Conservation (phyloP, 352 stramenopile species). For the Phytophthora multivora region DNA sequence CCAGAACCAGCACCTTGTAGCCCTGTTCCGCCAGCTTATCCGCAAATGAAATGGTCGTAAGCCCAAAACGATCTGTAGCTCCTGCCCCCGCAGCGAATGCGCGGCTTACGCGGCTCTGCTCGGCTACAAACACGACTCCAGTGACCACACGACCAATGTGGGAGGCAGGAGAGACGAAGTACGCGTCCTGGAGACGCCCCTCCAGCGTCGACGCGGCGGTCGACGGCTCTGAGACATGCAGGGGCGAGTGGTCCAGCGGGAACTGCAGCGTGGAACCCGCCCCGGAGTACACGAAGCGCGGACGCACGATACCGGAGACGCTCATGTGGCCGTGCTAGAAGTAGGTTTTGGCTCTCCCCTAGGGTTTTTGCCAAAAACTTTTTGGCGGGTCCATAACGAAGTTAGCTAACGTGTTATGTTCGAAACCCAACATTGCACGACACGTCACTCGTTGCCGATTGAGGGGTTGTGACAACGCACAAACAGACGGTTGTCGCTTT, state of each 20-base stretch:
- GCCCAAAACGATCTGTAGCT: conserved; percentile 44
- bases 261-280: conserved; percentile 58
- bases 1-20: conserved; percentile 86
- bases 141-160: conserved; percentile 87
- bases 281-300: conserved; percentile 53
- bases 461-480: conserved; percentile 10
- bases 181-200: conserved; percentile 46
- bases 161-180: conserved; percentile 72
- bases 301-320: conserved; percentile 38
- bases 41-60: conserved; percentile 74
- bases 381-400: neutral
- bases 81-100: conserved; percentile 27
- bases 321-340: conserved; percentile 27
- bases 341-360: conserved; percentile 10
- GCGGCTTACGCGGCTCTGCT: conserved; percentile 40
- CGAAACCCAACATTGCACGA: conserved; percentile 16
- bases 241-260: conserved; percentile 31
- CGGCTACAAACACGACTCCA: conserved; percentile 72
- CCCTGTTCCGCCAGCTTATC: conserved; percentile 88
- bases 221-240: neutral
- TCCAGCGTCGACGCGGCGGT: neutral
- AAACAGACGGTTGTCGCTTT: conserved; percentile 35
- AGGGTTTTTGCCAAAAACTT: no score
- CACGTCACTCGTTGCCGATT: conserved; percentile 57
- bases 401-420: conserved; percentile 11